Evolutionary conservation across 1,284 basidiomycete genomes (phyloP), one percentile per base, ranked within the genome.

Genomic region (Boletus mariae): DNA sequence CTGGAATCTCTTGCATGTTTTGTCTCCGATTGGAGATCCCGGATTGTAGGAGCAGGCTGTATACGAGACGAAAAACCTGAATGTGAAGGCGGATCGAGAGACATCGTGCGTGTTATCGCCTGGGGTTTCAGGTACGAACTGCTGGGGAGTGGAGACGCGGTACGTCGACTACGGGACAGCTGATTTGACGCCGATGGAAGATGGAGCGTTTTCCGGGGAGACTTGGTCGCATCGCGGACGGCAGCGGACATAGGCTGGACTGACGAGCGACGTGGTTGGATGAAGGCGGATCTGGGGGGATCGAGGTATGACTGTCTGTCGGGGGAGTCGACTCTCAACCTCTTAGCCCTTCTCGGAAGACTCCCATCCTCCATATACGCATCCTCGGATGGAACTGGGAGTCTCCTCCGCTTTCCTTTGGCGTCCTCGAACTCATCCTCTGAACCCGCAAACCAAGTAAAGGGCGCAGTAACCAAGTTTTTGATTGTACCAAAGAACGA

Each of bases 401-500:
- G 58, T 31, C 78, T 72, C 61, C 80, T 74, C 56, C 79, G 75
- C 65, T 83, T 85, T 58, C 78, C 79, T 45, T 70, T 75, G 45
- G 72, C 53, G 37, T 61, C 71, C 59, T 75, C 75, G 57, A 77
- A 78, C 57, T 80, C 79, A 60, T 72, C 68, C 40, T 72, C 78
- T 56, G 73, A 68, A 65, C 71, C 68, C 58, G 69, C 68, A 58
- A 85, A 77, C 84, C 85, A 85, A 57, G 74, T 61, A 57, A 87
- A 74, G 44, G 85, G 83, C 13, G 81, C 80, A 17, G 83, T 77
- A 58, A 87, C 83, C 66, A 86, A 73, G 69, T 74, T 80, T 73
- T 80, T 86, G 66, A 87, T 75, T 38, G 80, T 66, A 45, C 79
- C 80, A 48, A 84, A 64, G 58, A 84, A 73, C 31, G 81, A 81